A percentile compares a stretch with the other conserved stretches of the same genome.
Conservation (phyloP, 1,284 basidiomycete genomes). For the Cronartium ribicola region DNA sequence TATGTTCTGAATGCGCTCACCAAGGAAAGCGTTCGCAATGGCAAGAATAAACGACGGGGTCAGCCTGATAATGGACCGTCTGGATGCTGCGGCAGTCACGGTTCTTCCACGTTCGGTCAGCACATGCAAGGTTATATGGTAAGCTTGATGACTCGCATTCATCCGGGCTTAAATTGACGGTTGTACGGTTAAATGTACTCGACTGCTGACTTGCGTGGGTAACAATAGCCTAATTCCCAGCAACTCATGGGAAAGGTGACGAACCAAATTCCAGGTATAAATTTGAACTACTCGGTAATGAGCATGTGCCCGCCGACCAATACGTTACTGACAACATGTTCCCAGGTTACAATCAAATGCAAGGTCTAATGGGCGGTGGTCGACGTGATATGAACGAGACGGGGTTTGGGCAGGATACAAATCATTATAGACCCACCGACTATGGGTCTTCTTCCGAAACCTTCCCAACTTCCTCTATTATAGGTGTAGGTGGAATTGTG, state of each 20-base stretch:
- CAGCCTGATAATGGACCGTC: conserved; percentile 43
- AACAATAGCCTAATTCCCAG: conserved; percentile 32
- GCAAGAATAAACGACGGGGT: conserved; percentile 49
- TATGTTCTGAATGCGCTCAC: conserved; percentile 49
- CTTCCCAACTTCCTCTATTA: background rate
- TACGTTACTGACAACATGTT: too few relatives aligned
- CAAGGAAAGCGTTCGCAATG: conserved; percentile 47
- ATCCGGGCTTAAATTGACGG: conserved; percentile 1
- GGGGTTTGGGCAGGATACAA: background rate
- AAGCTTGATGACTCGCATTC: background rate
- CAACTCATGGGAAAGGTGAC: conserved; percentile 39
- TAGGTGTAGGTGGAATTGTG: conserved; percentile 14
- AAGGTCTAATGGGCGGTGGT: conserved; percentile 22
- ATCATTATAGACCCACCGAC: background rate
- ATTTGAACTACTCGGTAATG: background rate
- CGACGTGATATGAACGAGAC: conserved; percentile 32
- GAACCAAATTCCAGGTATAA: conserved; percentile 32
- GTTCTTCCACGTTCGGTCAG: conserved; percentile 39
- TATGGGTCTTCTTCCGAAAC: background rate
- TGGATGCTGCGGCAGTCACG: conserved; percentile 38
- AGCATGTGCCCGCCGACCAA: too few relatives aligned
- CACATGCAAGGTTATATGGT: conserved; percentile 41
- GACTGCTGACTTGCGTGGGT: background rate
- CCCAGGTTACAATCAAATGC: conserved; percentile 36
- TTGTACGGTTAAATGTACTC: background rate